Evolutionary conservation across 306 rosid species (phyloP).

Genomic region (Quercus berberidifolia): DNA sequence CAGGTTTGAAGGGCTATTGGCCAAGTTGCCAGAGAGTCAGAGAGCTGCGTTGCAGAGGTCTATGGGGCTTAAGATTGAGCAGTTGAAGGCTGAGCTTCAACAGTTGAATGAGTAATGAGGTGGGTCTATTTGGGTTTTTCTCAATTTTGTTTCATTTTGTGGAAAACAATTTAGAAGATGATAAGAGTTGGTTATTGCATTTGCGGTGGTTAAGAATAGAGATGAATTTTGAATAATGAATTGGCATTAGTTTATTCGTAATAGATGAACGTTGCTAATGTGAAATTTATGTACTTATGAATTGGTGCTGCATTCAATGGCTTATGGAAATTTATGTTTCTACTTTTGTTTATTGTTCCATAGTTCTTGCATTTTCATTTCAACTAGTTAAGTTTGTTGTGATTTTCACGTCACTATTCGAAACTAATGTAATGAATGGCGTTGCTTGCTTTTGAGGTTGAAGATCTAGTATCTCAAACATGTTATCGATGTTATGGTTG

Average conservation of each 20-base stretch:
- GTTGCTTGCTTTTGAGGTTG: background rate
- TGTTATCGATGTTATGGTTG: background rate
- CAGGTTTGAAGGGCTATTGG: slow-evolving; percentile 52
- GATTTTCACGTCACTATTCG: background rate
- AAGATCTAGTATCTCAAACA: background rate
- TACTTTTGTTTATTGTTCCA: background rate
- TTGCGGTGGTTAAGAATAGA: background rate
- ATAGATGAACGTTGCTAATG: background rate
- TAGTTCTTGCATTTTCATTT: background rate
- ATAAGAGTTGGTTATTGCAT: background rate
- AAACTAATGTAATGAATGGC: background rate
- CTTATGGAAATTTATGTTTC: background rate
- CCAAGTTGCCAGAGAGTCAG: slow-evolving; percentile 57
- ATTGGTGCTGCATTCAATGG: background rate
- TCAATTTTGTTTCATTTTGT: background rate
- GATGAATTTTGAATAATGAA: slow-evolving; percentile 25
- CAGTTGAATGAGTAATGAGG: slow-evolving; percentile 78
- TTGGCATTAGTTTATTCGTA: background rate
- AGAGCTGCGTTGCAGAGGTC: slow-evolving; percentile 67
- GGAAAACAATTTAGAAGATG: slow-evolving; percentile 1
- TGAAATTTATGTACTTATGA: background rate
- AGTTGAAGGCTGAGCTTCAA: slow-evolving; percentile 80
- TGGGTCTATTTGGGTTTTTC: slow-evolving; percentile 13
- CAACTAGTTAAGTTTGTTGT: background rate
- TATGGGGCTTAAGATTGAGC: slow-evolving; percentile 92